Evolutionary conservation across 306 rosid genomes (phyloP), one percentile per base, ranked within the genome.

Genomic region (Elaeagnus macrophylla): DNA sequence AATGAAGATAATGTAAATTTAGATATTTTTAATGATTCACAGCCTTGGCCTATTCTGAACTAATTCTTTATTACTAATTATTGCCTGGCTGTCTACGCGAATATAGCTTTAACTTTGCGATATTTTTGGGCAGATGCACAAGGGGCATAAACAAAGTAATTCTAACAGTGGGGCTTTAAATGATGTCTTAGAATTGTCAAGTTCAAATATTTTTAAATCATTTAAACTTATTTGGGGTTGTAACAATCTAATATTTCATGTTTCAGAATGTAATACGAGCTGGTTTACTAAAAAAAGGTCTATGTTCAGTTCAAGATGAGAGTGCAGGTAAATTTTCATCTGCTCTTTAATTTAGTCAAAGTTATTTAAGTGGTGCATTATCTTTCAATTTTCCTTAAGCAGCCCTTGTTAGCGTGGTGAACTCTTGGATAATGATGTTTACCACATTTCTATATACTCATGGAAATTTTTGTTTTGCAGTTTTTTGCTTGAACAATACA

Each of bases 221-320:
- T 20, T 1, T 10, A 63, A 46, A 45, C 54, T 46, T 51, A 43
- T 10, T 25, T 55, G 17, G 48, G 72, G 59, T 64, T 17, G 49
- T 79, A 51, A 71, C 41, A 57, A 51, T 38, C 49, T 64, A 39
- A 25, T 59, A 25, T 57, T 45, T 66, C 76, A 69, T 58, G 48
- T 65, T 81, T 64, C 80, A 88, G 96, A 60, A 10, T 55, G 72
- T 88, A 68, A 84, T 88, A 64, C 85, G 70, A 10, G 85, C 85
- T 16, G 90, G 88, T 40, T 71, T 88, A 13, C 72, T 88, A 49
- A 84, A 49, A 66, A 69, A 84, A 61, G 96, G 94, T 40, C 73
- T 84, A 71, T 84, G 96, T 60, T 75, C 94, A 5, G 96, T 88
- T 67, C 96, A 88, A 72, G 94, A 88, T 58, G 90, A 88, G 75